Percentiles rank a stretch among this genome's conserved stretches.
Conservation (phyloP, 1,284 basidiomycete genomes). For the Tilletia horrida region DNA sequence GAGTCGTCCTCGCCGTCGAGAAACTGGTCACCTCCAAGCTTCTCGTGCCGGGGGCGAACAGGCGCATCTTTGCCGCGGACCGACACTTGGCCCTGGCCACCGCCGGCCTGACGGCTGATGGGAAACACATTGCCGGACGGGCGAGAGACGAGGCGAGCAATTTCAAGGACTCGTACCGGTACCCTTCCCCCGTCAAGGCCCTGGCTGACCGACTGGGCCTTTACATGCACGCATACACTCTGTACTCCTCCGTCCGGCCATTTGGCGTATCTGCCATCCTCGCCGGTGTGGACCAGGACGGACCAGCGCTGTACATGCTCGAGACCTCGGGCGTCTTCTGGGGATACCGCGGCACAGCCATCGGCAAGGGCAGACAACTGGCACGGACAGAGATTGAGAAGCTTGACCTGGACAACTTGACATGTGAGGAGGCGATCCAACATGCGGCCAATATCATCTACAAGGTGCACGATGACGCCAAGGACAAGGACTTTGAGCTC, state of each 20-base stretch:
- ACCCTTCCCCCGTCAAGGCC: conserved; percentile 75
- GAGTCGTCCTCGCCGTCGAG: conserved; percentile 90
- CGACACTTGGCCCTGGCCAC: conserved; percentile 85
- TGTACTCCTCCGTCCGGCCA: conserved; percentile 95
- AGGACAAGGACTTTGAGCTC: conserved; percentile 96
- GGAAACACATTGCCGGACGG: conserved; percentile 79
- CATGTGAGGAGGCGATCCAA: conserved; percentile 57
- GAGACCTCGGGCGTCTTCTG: conserved; percentile 93
- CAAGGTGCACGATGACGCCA: conserved; percentile 91
- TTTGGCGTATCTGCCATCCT: conserved; percentile 93
- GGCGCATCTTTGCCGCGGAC: conserved; percentile 88
- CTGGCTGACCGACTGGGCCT: conserved; percentile 79
- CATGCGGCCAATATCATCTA: conserved; percentile 65
- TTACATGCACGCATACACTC: conserved; percentile 92
- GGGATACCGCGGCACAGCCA: conserved; percentile 63
- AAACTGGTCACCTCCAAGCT: conserved; percentile 97
- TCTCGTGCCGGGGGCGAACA: conserved; percentile 86
- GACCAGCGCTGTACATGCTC: conserved; percentile 78
- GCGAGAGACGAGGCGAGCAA: conserved; percentile 79
- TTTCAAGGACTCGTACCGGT: conserved; percentile 72
- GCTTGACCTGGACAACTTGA: conserved; percentile 74
- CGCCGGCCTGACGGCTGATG: conserved; percentile 90
- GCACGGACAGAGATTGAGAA: conserved; percentile 99
- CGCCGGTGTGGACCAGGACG: conserved; percentile 78
- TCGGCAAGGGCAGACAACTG: conserved; percentile 92